phyloP scores from a whole-genome alignment of 169 alveolate species.

The Plasmodium malariae region DNA sequence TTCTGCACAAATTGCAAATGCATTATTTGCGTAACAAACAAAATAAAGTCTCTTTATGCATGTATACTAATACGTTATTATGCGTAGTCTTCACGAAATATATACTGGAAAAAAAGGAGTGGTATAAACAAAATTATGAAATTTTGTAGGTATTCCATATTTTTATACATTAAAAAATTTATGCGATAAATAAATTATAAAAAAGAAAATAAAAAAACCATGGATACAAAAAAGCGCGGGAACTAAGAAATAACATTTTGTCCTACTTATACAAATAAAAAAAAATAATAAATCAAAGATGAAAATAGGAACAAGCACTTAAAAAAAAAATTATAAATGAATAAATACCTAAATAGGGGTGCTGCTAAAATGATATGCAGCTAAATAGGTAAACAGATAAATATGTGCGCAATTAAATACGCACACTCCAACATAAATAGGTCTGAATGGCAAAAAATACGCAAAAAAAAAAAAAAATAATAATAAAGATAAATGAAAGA shows the following conservation, averaged over 20 bases:
- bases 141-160: neutral
- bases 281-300: neutral
- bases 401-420: too few relatives aligned
- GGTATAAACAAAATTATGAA: neutral
- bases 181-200: neutral
- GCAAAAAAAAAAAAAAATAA: slow-evolving; percentile 17
- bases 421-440: neutral
- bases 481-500: neutral
- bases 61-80: too few relatives aligned
- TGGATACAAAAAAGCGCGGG: neutral
- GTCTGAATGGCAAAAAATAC: neutral
- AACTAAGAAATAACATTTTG: neutral
- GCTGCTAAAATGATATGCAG: too few relatives aligned
- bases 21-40: too few relatives aligned
- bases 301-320: neutral
- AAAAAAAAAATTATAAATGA: too few relatives aligned
- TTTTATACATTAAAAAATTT: neutral
- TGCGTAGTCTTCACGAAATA: too few relatives aligned
- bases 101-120: neutral
- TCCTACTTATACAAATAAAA: neutral
- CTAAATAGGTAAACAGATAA: too few relatives aligned
- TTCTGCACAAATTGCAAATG: too few relatives aligned
- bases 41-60: too few relatives aligned
- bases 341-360: too few relatives aligned
- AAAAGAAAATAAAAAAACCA: neutral